Base-by-base conservation (phyloP, 2,329 filamentous ascomycete genomes). In the Fusarium newnesense region DNA sequence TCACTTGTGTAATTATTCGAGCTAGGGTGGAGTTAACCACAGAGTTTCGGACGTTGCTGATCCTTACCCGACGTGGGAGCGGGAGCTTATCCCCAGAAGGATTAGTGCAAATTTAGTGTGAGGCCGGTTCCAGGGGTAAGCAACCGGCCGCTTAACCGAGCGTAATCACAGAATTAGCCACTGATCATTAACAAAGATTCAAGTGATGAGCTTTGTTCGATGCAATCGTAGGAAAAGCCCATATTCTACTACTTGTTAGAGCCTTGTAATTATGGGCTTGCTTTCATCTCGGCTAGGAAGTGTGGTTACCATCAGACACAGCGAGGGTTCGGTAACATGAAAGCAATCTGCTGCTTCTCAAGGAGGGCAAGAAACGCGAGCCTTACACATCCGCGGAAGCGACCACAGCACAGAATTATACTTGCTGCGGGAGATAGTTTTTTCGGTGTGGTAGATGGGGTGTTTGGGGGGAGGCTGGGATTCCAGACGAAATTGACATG, bases 121-220 rank as follows among this genome's bases (percentile, higher is more conserved):
- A 34, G 32, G 12, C 54, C 54, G 54, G 63, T 60, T 60, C 54
- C 67, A 72, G 67, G 72, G 49, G 65, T 58, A 21, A 18, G 50
- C 60, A 62, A 59, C 57, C 64, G 53, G 43, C 47, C 30, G 44
- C 24, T 58, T 30, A 43, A 34, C 18, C 60, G 47, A 57, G 57
- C 67, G 46, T 42, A 52, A n/a, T 32, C 69, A 44, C 28, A 59
- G 36, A 62, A 65, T 52, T 64, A 21, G 30, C 56, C 34, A 52
- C 34, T 42, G 34, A 28, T 54, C 34, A 53, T 53, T n/a, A 54
- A 21, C 32, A 13, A 34, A 24, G 24, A 36, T 52, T 52, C 30
- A n/a, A 9, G 19, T 30, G n/a, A 49, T 49, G 7, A 18, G n/a
- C 46, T 49, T 49, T 16, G 15, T 32, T 49, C 46, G 46, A 49